A percentile compares a stretch with the other conserved stretches of the same genome.
Conservation (phyloP, 305 asterid species). For the Salvia sclarea region DNA sequence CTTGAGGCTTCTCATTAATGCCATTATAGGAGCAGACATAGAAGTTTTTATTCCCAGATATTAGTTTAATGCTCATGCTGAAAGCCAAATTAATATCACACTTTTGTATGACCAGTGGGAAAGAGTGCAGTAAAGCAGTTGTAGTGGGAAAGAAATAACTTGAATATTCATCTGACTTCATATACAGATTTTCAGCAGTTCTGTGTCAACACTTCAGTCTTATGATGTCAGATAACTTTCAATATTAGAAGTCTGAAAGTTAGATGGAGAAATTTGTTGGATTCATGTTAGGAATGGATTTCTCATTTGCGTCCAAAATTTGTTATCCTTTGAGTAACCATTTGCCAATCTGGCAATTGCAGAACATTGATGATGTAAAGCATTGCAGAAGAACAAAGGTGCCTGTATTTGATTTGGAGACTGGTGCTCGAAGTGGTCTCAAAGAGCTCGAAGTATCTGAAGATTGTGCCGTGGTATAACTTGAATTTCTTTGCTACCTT, state of each 20-base stretch:
- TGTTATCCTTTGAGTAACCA: constrained; percentile 13
- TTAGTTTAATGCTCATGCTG: constrained; percentile 7
- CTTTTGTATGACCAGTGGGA: not conserved
- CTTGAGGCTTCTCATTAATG: not conserved
- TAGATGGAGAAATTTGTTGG: constrained; percentile 4
- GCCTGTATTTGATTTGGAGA: constrained; percentile 90
- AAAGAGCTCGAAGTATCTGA: constrained; percentile 94
- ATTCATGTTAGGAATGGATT: not conserved
- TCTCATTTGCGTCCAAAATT: constrained; percentile 5
- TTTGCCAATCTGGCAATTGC: constrained; percentile 36
- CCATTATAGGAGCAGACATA: not conserved
- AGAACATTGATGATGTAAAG: constrained; percentile 88
- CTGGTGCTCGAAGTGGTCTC: constrained; percentile 87
- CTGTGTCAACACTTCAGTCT: constrained; percentile 3
- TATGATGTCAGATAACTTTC: not conserved
- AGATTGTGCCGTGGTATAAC: constrained; percentile 96
- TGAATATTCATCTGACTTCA: constrained; percentile 5
- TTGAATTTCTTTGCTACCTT: constrained; percentile 9
- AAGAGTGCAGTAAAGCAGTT: not conserved
- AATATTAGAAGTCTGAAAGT: not conserved
- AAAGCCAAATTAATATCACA: not conserved
- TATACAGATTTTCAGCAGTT: constrained; percentile 2
- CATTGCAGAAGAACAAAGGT: constrained; percentile 72
- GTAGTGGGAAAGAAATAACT: not conserved
- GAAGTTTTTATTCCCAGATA: not conserved